Evolutionary conservation across 1,139 yeast genomes (phyloP), one percentile per base, ranked within the genome.

Genomic region (Saccharomycopsis crataegensis): DNA sequence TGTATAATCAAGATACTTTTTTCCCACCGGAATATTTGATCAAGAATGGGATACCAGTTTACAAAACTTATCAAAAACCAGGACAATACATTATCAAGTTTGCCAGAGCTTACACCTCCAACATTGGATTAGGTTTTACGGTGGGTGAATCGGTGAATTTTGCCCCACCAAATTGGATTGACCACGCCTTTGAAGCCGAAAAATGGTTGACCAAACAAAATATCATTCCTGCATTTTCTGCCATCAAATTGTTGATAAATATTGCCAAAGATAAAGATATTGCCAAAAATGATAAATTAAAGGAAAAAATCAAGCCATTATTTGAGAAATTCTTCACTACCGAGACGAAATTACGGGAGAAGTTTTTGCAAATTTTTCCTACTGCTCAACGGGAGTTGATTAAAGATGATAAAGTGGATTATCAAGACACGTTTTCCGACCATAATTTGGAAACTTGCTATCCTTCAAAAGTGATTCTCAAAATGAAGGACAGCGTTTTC

Each of bases 141-240:
- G 67, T 82, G 9, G 73, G 77, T 51, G 86, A 83, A 64, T 74
- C 75, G 48, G 78, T 77, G 1, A 74, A 76, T 56, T 76, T 83
- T 65, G 84, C 86, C 0, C 73, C 84, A 0, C 62, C 65, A n/a
- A 65, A 70, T n/a, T 84, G 90, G 90, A 62, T 83, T 9, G 64
- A 71, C 2, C 66, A 72, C 57, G 77, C 82, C 0, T 28, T 70
- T 0, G 77, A 74, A 37, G 80, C 79, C 0, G 79, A 77, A 50
- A 62, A 65, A 42, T 82, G 86, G 86, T 61, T 81, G n/a, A 58
- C 67, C 1, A 66, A 70, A n/a, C 82, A 80, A 56, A 65, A 70
- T 0, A 61, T 79, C 1, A 50, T 78, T 1, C 86, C 88, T 0
- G 70, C 61, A 6, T 61, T 70, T 46, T 79, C 83, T 59, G 66